Base-by-base conservation (phyloP, 1,284 basidiomycete genomes). In the Filobasidium uniguttulatum region DNA sequence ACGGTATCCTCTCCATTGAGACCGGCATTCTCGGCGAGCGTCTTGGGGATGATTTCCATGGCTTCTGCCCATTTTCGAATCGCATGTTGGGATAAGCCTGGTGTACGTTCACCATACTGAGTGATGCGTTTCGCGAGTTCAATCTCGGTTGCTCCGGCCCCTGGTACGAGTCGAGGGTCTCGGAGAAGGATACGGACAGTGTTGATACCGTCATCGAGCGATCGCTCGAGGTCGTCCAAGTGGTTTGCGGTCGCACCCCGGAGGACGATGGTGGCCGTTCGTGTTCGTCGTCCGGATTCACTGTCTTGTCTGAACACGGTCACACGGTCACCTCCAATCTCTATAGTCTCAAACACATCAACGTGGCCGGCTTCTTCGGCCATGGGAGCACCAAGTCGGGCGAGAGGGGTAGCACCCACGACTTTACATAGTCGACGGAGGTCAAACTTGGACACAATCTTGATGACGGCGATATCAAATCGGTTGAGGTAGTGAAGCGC, bases 371-470 rank as follows among this genome's bases (percentile, higher is more conserved):
- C 89, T 72, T 99, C 94, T 69, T 99, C 94, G 0, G 90, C 79
- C 17, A 88, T 93, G 2, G 94, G 93, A 0, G 91, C 87, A 50
- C 94, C 94, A 53, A 98, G 77, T 40, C 94, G 82, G 4, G 94
- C 93, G 44, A 99, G 80, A 3, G 94, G 91, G 1, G 90, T 96
- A 9, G 94, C 94, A 55, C 89, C 88, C 54, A 93, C 85, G 59
- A 99, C 89, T 53, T 91, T 83, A 69, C 89, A 94, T 29, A 97
- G 73, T 3, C 94, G 77, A 44, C 91, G 82, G 17, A 99, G 79
- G 58, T 99, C 93, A 69, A 99, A 99, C 69, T 99, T 99, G 67
- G 89, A 96, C 53, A 94, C 78, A 29, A 98, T 86, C 71, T 97
- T 97, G 72, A 98, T 79, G 59, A 97, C 89, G 59, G 87, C 83